Evolutionary conservation across 192 early-diverging fungal genomes (phyloP), one percentile per base, ranked within the genome.

Genomic region (Backusella liffmaniae): DNA sequence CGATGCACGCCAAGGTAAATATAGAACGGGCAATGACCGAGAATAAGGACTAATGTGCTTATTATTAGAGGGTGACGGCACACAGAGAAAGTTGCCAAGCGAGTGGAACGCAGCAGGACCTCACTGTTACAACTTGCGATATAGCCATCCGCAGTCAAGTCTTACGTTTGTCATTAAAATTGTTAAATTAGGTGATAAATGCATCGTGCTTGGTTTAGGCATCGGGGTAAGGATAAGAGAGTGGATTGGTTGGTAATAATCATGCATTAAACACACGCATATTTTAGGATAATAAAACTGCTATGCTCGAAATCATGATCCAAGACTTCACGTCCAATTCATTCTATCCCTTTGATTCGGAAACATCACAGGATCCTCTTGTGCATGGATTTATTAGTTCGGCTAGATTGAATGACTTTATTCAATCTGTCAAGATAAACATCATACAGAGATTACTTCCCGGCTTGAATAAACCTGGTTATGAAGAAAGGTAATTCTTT

Each of bases 371-470:
- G 32, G 70, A 67, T 26, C 84, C 87, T 3, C 78, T 88, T 0
- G 80, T 84, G 35, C 80, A 88, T 76, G 90, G 81, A 5, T 92
- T 89, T 73, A 85, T 88, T 29, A 91, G 90, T n/a, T 79, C 78
- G 5, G 81, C 79, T 10, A 81, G 84, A 66, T 73, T 93, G 26
- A 86, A 91, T 59, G 90, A 92, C 37, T 73, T 93, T 16, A 79
- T 94, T 32, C 83, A 66, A 21, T 75, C 83, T 36, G 91, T 90
- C 80, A 91, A 92, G 66, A 82, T 88, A 62, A 84, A 86, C 51
- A 87, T 94, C 42, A 73, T 94, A 1, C 90, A 93, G 66, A 75
- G 82, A 26, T 83, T 94, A 44, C 91, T 91, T 42, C 92, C 92
- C 23, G 89, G 88, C 9, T 62, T 93, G 13, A 83, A 88, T 70